These are phyloP conservation scores for Gossypium stocksii DNA, from an alignment of 345 rosid genomes.

Conservation along the genomic window DNA sequence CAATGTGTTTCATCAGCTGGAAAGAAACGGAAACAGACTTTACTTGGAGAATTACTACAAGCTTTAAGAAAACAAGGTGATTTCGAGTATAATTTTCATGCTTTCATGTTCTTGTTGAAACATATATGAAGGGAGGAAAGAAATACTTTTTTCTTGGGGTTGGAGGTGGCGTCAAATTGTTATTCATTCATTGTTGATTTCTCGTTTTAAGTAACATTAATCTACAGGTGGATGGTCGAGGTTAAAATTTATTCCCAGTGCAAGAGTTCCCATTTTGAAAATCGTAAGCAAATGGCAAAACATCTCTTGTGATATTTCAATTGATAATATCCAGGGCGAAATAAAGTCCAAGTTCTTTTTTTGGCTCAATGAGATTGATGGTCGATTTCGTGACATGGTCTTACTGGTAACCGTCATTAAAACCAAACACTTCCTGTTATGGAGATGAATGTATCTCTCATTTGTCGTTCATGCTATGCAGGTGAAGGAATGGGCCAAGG, in stretches of 20 bases:
- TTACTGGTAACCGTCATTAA: constrained; percentile 49
- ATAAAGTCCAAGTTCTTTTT: constrained; percentile 73
- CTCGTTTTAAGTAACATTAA: constrained; percentile 1
- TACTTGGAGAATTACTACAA: constrained; percentile 50
- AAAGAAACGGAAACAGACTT: constrained; percentile 55
- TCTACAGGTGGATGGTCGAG: constrained; percentile 49
- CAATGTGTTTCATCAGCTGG: constrained; percentile 57
- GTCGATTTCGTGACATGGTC: constrained; percentile 75
- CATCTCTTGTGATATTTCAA: constrained; percentile 82
- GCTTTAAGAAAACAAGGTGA: constrained; percentile 61
- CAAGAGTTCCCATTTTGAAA: constrained; percentile 85
- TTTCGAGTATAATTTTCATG: neutral
- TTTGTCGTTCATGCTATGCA: constrained; percentile 20
- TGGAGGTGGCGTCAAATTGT: neutral
- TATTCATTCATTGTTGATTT: neutral
- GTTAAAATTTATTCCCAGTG: constrained; percentile 52
- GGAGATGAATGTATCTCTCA: constrained; percentile 12
- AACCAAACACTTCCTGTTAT: neutral
- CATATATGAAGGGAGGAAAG: neutral
- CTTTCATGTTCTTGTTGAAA: neutral
- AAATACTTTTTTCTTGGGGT: too few species aligned
- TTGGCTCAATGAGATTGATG: constrained; percentile 81
- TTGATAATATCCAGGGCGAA: constrained; percentile 69
- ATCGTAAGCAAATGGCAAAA: constrained; percentile 38
- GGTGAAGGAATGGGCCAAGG: constrained; percentile 99